A percentile compares a stretch with the other conserved stretches of the same genome.
phyloP scores from a whole-genome alignment of 345 rosid genomes.

The Camelina hispida region DNA sequence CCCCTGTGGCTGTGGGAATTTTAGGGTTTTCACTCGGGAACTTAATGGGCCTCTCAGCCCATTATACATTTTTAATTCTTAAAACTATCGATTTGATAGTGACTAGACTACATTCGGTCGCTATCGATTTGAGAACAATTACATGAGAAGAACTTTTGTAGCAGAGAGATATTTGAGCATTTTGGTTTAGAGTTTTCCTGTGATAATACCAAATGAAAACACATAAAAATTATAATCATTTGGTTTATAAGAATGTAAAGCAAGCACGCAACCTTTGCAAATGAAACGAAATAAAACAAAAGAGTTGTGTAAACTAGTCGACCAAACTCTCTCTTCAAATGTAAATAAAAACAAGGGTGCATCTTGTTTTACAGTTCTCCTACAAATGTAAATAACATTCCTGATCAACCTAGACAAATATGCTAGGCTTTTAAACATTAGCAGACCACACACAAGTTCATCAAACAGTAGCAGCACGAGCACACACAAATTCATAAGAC shows the following conservation, averaged over 20 bases:
- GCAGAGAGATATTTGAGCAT: too few relatives aligned
- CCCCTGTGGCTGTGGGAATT: too few relatives aligned
- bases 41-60: too few relatives aligned
- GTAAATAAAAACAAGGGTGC: not conserved
- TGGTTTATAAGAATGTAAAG: not conserved
- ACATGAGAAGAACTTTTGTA: too few relatives aligned
- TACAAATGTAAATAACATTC: not conserved
- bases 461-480: conserved; percentile 49
- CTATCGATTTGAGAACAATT: too few relatives aligned
- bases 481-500: conserved; percentile 53
- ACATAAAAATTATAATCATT: not conserved
- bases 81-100: too few relatives aligned
- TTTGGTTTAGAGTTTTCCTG: too few relatives aligned
- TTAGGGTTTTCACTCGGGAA: too few relatives aligned
- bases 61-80: too few relatives aligned
- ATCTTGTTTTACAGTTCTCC: not conserved
- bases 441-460: not conserved
- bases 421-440: not conserved
- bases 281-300: not conserved
- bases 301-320: not conserved
- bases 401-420: not conserved
- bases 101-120: too few relatives aligned
- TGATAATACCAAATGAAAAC: too few relatives aligned
- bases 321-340: not conserved
- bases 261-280: not conserved